These are phyloP conservation scores for Zalerion maritima DNA, from an alignment of 495 filamentous ascomycete genomes.

Conservation along the genomic window DNA sequence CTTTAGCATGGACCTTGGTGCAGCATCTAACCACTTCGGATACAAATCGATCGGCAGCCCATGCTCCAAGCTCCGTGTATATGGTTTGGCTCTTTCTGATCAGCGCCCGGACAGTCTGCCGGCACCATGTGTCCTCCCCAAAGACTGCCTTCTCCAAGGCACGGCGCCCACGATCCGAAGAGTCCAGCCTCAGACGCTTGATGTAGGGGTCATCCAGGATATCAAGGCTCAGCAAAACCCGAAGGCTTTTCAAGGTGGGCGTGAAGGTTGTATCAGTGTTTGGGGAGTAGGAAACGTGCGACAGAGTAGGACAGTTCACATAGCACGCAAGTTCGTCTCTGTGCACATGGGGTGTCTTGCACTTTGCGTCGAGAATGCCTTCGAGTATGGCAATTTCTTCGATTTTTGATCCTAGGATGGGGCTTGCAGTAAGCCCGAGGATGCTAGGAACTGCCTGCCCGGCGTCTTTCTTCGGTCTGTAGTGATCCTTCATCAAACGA, in stretches of 20 bases:
- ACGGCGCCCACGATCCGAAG: slow-evolving; percentile 17
- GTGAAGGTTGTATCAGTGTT: slow-evolving; percentile 7
- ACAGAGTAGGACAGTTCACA: slow-evolving; percentile 51
- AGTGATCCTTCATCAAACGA: slow-evolving; percentile 66
- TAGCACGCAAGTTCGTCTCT: slow-evolving; percentile 53
- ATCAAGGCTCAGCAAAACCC: slow-evolving; percentile 32
- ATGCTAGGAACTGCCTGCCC: slow-evolving; percentile 47
- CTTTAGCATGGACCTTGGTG: too few species aligned
- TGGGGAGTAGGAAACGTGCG: slow-evolving; percentile 32
- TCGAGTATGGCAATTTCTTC: slow-evolving; percentile 48
- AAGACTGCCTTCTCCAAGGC: slow-evolving; percentile 31
- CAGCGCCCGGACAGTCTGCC: slow-evolving; percentile 47
- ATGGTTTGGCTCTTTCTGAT: slow-evolving; percentile 35
- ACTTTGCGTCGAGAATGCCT: slow-evolving; percentile 56
- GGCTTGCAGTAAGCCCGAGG: slow-evolving; percentile 76
- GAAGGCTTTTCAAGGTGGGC: slow-evolving; percentile 19
- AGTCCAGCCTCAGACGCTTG: slow-evolving; percentile 26
- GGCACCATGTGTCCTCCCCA: slow-evolving; percentile 46
- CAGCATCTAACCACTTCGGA: slow-evolving; percentile 38
- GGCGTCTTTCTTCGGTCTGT: slow-evolving; percentile 30
- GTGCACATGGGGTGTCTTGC: slow-evolving; percentile 56
- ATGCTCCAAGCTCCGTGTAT: slow-evolving; percentile 52
- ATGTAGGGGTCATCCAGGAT: slow-evolving; percentile 61
- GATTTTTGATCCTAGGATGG: slow-evolving; percentile 45
- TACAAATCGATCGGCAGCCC: slow-evolving; percentile 63